These are phyloP conservation scores for Ustilago tritici DNA, from an alignment of 1,284 basidiomycete species.

Conservation along the genomic window DNA sequence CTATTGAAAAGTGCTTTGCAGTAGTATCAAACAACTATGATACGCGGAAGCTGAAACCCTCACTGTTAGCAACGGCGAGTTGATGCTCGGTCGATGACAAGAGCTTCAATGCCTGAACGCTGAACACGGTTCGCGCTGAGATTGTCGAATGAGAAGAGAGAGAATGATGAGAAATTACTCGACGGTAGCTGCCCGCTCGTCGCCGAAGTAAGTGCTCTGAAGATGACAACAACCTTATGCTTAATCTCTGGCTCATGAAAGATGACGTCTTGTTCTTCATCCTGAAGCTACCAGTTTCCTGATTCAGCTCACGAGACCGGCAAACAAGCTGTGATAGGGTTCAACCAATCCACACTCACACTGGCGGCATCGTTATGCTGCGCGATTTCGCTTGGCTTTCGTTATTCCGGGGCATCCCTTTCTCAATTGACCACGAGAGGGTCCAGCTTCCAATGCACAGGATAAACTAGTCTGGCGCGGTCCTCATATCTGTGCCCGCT, in stretches of 20 bases:
- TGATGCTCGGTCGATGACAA: conserved; percentile 1
- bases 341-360: background rate
- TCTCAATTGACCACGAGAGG: background rate
- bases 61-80: background rate
- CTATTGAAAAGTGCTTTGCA: too few species aligned
- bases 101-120: background rate
- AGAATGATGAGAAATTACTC: too few species aligned
- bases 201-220: too few species aligned
- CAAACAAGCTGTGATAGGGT: background rate
- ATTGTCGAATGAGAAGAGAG: too few species aligned
- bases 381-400: background rate
- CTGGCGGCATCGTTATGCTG: background rate
- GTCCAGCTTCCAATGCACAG: background rate
- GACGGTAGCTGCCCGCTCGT: too few species aligned
- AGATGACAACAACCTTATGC: background rate
- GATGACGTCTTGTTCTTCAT: background rate
- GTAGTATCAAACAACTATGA: background rate
- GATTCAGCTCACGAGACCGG: background rate
- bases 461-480: background rate
- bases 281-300: background rate
- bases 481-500: background rate
- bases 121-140: too few species aligned
- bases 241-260: background rate
- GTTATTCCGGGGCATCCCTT: too few species aligned
- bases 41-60: background rate